Evolutionary conservation across 139 green algal genomes (phyloP).

Genomic region (Bryopsis sp.): DNA sequence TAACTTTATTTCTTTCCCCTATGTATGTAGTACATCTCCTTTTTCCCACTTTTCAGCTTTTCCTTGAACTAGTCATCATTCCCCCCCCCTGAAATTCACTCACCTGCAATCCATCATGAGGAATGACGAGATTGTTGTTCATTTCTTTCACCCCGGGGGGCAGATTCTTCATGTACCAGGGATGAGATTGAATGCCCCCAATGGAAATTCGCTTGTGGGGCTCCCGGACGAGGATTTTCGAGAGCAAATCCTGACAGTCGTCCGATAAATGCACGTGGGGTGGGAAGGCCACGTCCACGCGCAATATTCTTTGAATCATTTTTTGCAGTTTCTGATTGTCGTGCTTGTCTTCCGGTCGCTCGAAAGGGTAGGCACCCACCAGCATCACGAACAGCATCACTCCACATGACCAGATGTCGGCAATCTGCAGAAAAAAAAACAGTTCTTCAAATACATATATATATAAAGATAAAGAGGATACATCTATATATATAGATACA

Average conservation of each 20-base stretch:
- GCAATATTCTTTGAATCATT: conserved; percentile 76
- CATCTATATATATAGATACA: no score
- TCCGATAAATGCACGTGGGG: conserved; percentile 42
- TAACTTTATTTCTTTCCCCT: neutral
- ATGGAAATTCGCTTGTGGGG: conserved; percentile 66
- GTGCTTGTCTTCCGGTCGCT: conserved; percentile 80
- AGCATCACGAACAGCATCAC: conserved; percentile 99
- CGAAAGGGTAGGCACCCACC: conserved; percentile 93
- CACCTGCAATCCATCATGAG: conserved; percentile 25
- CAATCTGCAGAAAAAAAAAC: conserved; percentile 34
- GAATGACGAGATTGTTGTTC: conserved; percentile 52
- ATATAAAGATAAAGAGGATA: no score
- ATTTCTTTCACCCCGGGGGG: conserved; percentile 73
- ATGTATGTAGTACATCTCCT: neutral
- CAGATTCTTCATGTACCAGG: conserved; percentile 86
- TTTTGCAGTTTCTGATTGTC: conserved; percentile 73
- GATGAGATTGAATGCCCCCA: conserved; percentile 37
- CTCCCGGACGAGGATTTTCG: conserved; percentile 57
- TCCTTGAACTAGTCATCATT: neutral
- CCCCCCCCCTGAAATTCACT: neutral
- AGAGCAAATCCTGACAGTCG: conserved; percentile 64
- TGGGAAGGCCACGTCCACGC: conserved; percentile 68
- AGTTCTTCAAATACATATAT: no score
- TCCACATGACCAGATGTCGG: conserved; percentile 95
- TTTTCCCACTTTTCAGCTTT: neutral